Base-by-base conservation (phyloP, 306 rosid genomes). In the Glycine tomentella region DNA sequence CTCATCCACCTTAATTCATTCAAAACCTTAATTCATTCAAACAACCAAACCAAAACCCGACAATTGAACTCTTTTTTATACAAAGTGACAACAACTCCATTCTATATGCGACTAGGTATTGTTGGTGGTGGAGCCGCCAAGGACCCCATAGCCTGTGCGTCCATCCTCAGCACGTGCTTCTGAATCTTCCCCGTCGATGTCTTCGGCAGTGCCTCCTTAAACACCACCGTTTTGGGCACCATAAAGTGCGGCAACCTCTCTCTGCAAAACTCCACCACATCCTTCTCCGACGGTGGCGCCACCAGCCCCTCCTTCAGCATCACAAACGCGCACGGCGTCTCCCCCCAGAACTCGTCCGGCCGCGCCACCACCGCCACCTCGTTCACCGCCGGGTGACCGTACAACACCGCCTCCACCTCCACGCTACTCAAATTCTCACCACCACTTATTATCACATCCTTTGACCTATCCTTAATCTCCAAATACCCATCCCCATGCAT, bases 211-310 rank as follows among this genome's bases (percentile, higher is more conserved):
- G 84, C 92, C 13, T 86, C 91, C 86, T 49, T 82, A n/a, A 93
- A 87, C 59, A 86, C 91, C 77, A 93, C 92, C 50, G 94, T 90
- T 48, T 87, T 93, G 0, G 98, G 98, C 78, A 88, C 98, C 98
- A 91, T 93, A 42, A 20, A 93, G 5, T 61, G 87, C 15, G 98
- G 87, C 80, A 93, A 13, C 80, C 80, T 90, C 7, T 17, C 82
- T 63, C 90, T 84, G 63, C 98, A 91, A 16, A 40, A 86, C 14
- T 69, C 92, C 2, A 85, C 45, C 4, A 93, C 79, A 77, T 91
- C 93, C 68, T 70, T 69, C 87, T 90, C 97, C 3, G 85, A 50
- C 5, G 90, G 88, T 6, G 34, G 76, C 71, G 10, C 65, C 53
- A 1, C 15, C 57, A 74, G 62, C 75, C 83, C 86, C 2, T 33